phyloP scores from a whole-genome alignment of 768 basidiomycete genomes.

The Lyophyllum atratum region DNA sequence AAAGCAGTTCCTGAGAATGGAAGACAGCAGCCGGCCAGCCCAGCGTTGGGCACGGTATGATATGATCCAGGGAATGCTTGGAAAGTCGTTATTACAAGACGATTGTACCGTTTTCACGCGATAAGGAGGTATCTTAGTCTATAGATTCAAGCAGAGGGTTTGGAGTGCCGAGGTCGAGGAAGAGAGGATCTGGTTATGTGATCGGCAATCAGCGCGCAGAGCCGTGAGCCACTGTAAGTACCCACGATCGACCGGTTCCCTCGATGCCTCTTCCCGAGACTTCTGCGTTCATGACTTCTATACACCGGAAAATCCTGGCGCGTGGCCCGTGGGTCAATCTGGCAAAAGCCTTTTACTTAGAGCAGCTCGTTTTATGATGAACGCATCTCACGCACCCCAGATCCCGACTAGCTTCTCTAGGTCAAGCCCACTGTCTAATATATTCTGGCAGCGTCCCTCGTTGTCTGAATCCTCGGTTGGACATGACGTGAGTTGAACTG shows the following conservation, averaged over 20 bases:
- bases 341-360: constrained; percentile 3
- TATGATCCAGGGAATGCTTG: not conserved
- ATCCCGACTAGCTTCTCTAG: not conserved
- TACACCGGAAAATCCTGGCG: constrained; percentile 28
- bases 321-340: constrained; percentile 22
- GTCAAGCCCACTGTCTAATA: not conserved
- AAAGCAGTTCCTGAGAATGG: not conserved
- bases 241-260: not conserved
- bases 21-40: not conserved
- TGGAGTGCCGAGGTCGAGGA: not conserved
- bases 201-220: constrained; percentile 8
- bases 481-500: constrained; percentile 6
- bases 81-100: not conserved
- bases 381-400: constrained; percentile 3
- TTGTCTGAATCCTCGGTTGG: not conserved
- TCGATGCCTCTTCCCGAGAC: constrained; percentile 24
- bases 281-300: constrained; percentile 26
- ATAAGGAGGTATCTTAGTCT: not conserved
- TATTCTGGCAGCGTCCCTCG: not conserved
- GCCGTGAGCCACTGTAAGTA: not conserved
- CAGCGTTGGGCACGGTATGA: not conserved
- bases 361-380: constrained; percentile 4
- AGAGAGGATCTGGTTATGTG: not conserved
- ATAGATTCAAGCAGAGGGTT: not conserved
- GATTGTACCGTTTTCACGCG: not conserved